Evolutionary conservation across 2,329 filamentous ascomycete species (phyloP).

Genomic region (Macrophomina pseudophaseolina): DNA sequence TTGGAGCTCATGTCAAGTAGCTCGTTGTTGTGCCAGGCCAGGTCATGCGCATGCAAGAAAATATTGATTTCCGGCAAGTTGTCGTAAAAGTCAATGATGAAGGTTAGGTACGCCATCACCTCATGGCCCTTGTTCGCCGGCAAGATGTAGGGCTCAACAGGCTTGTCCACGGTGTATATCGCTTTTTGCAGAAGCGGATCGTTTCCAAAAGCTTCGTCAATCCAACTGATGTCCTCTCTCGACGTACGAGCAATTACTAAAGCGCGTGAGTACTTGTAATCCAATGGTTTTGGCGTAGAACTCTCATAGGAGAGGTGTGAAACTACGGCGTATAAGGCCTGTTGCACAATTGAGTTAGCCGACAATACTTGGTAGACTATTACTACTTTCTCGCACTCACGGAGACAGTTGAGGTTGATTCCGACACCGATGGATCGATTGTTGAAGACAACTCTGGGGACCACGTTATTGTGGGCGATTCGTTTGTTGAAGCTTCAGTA

Average conservation of each 20-base stretch:
- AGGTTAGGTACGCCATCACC: conserved; percentile 34
- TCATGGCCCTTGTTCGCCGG: conserved; percentile 33
- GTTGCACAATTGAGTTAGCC: neutral
- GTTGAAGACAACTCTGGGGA: neutral
- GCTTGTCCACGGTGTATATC: conserved; percentile 31
- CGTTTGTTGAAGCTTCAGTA: neutral
- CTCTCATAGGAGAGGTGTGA: conserved; percentile 21
- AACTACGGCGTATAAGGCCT: conserved; percentile 15
- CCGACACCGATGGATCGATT: neutral
- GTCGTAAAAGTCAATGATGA: conserved; percentile 36
- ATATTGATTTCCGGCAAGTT: conserved; percentile 31
- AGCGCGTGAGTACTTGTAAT: conserved; percentile 52
- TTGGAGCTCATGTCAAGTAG: conserved; percentile 45
- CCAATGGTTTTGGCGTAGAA: conserved; percentile 47
- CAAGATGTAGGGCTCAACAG: conserved; percentile 26
- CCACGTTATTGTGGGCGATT: neutral
- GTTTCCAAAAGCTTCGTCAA: conserved; percentile 46
- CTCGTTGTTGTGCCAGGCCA: conserved; percentile 29
- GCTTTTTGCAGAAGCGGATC: conserved; percentile 42
- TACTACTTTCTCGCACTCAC: neutral
- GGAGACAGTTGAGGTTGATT: neutral
- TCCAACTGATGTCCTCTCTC: conserved; percentile 55
- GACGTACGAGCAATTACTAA: conserved; percentile 55
- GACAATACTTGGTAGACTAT: too few relatives aligned
- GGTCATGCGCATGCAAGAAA: conserved; percentile 31